Evolutionary conservation across 345 rosid genomes (phyloP).

Genomic region (Carallia brachiata): DNA sequence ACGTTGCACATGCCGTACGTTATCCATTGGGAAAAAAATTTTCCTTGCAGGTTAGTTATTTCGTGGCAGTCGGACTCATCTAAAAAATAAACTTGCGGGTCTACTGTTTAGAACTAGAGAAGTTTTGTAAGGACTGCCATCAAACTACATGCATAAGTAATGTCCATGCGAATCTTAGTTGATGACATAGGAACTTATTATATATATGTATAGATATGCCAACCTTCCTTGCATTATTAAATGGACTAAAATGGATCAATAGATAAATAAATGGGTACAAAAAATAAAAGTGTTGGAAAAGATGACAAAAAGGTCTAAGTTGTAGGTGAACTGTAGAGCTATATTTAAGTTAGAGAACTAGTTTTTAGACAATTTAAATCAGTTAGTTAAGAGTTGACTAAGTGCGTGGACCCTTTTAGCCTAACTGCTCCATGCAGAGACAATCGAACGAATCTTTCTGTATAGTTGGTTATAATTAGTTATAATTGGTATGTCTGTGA

Average conservation of each 20-base stretch:
- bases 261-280: too few species aligned
- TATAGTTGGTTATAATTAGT: too few species aligned
- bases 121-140: conserved; percentile 3
- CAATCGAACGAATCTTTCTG: too few species aligned
- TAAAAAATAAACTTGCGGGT: conserved; percentile 15
- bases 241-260: too few species aligned
- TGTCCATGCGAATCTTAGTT: neutral
- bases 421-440: too few species aligned
- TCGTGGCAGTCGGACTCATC: neutral
- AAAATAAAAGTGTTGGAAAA: neutral
- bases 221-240: conserved; percentile 7
- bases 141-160: neutral
- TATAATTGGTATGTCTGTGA: too few species aligned
- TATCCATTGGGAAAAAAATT: neutral
- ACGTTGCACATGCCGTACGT: too few species aligned
- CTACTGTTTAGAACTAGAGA: conserved; percentile 20
- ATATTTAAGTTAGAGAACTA: too few species aligned
- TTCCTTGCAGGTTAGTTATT: conserved; percentile 22
- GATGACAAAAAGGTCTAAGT: conserved; percentile 2
- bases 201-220: neutral
- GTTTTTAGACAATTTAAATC: too few species aligned
- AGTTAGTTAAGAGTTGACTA: too few species aligned
- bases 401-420: neutral
- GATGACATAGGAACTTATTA: neutral
- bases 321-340: conserved; percentile 19